Evolutionary conservation across 2,329 filamentous ascomycete genomes (phyloP).

Genomic region (Colletotrichum sp.): DNA sequence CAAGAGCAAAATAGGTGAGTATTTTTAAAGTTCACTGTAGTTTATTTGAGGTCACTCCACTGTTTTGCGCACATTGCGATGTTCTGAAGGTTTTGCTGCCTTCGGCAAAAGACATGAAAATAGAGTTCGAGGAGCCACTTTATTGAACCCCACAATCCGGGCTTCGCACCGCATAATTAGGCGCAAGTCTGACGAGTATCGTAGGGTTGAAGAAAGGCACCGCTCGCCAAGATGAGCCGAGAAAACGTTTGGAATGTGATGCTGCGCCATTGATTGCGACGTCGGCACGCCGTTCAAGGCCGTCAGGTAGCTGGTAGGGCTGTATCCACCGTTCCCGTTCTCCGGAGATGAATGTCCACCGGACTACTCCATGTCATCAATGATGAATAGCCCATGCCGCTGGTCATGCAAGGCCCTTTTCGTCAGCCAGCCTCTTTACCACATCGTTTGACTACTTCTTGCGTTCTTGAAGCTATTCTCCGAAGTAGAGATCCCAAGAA

Average conservation of each 20-base stretch:
- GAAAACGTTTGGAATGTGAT: neutral
- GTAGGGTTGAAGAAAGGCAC: neutral
- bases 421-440: fast-evolving
- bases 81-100: neutral
- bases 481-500: fast-evolving
- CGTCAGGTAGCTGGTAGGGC: neutral
- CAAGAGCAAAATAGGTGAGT: neutral
- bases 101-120: neutral
- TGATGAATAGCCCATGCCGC: neutral
- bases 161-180: neutral
- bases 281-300: neutral
- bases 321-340: neutral
- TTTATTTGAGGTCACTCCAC: neutral
- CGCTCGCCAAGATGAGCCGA: neutral
- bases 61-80: neutral
- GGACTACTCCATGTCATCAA: neutral
- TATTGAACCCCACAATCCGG: neutral
- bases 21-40: neutral
- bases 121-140: neutral
- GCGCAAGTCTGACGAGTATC: neutral
- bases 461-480: neutral
- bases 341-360: fast-evolving
- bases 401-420: fast-evolving
- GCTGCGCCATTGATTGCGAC: neutral
- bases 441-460: neutral